These are phyloP conservation scores for Colletotrichum sp. DNA, from an alignment of 2,329 filamentous ascomycete species.

Conservation along the genomic window DNA sequence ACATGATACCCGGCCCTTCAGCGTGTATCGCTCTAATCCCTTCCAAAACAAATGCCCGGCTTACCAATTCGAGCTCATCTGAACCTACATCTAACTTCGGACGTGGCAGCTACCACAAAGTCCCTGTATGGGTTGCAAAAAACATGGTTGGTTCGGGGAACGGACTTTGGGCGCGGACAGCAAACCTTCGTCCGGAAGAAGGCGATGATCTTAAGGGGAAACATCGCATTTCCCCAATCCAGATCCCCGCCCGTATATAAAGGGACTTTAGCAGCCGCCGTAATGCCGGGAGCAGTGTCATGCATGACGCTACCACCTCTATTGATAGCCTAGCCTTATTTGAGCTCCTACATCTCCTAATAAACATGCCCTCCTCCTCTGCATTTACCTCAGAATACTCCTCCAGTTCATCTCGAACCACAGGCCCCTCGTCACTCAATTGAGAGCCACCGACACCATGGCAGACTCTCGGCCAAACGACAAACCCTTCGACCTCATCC, in stretches of 20 bases:
- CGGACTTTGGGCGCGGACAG: background rate
- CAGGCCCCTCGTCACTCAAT: background rate
- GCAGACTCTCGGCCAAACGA: background rate
- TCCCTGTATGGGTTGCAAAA: background rate
- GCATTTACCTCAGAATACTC: background rate
- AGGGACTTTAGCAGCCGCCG: background rate
- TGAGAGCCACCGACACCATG: background rate
- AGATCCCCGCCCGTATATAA: background rate
- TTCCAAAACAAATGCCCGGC: background rate
- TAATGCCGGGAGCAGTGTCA: background rate
- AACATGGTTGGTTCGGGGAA: background rate
- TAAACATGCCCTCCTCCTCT: background rate
- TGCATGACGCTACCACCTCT: background rate
- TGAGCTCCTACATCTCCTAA: background rate
- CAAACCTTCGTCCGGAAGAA: background rate
- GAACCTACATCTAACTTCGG: background rate
- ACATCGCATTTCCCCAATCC: background rate
- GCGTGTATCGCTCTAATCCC: background rate
- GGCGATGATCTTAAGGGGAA: background rate
- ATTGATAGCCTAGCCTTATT: background rate
- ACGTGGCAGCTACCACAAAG: background rate
- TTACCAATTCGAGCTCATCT: background rate
- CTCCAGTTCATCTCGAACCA: background rate
- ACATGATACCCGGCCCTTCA: background rate
- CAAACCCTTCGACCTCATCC: conserved; percentile 35